Conservation (phyloP, 495 filamentous ascomycete genomes). For the Aspergillus sparsus region DNA sequence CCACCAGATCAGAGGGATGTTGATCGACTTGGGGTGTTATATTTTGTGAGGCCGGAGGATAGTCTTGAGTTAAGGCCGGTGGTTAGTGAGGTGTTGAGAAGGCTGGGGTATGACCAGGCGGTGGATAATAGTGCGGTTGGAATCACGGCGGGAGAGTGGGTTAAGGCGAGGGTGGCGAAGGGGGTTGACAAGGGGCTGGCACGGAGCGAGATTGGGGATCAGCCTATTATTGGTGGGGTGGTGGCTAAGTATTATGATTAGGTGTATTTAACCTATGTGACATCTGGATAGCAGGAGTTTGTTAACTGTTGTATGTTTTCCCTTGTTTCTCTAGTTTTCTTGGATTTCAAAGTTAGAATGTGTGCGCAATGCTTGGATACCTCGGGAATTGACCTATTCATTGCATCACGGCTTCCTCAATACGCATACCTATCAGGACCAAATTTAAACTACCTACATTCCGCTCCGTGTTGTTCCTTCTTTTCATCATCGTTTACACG, state of each 20-base stretch:
- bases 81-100: conserved; percentile 23
- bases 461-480: no score
- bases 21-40: conserved; percentile 47
- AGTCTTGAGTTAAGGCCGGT: conserved; percentile 21
- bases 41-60: conserved; percentile 46
- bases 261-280: neutral
- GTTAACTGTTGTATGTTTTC: no score
- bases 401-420: no score
- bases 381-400: no score
- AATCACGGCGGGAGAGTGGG: conserved; percentile 35
- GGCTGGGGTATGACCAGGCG: conserved; percentile 19
- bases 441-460: no score
- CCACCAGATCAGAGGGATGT: conserved; percentile 47
- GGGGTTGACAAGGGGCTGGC: neutral
- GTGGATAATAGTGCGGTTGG: conserved; percentile 16
- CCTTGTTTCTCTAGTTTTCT: no score
- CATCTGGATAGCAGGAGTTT: no score
- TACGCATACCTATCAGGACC: no score
- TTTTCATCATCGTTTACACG: no score
- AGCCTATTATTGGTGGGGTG: conserved; percentile 10
- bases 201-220: conserved; percentile 7
- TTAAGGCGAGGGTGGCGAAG: conserved; percentile 23
- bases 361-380: no score
- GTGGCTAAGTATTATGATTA: conserved; percentile 12
- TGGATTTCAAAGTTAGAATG: no score